phyloP scores from a whole-genome alignment of 2,329 filamentous ascomycete species.

The Colletotrichum caudatum region DNA sequence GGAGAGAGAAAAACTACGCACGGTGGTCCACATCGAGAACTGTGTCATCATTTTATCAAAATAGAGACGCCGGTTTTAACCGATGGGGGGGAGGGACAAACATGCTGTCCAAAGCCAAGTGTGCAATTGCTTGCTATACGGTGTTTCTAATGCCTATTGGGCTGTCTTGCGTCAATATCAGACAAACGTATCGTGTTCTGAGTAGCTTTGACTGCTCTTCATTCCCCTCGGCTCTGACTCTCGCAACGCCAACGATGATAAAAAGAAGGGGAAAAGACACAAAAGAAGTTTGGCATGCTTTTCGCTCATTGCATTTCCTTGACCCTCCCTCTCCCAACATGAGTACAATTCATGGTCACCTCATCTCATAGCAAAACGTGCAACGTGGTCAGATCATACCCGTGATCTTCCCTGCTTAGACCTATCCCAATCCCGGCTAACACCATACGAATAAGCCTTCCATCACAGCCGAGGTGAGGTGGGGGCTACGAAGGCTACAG shows the following conservation, averaged over 20 bases:
- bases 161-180: not conserved
- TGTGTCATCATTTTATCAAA: not conserved
- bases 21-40: not conserved
- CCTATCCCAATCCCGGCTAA: not conserved
- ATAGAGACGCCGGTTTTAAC: not conserved
- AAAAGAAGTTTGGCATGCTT: not conserved
- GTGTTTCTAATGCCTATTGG: conserved; percentile 13
- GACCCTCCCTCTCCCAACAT: not conserved
- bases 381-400: conserved; percentile 12
- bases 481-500: not conserved
- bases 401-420: not conserved
- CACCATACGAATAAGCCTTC: not conserved
- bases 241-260: not conserved
- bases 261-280: not conserved
- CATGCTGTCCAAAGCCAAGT: not conserved
- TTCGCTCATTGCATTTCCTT: not conserved
- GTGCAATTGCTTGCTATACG: conserved; percentile 39
- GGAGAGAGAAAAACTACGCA: not conserved
- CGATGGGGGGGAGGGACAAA: too few relatives aligned
- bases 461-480: not conserved
- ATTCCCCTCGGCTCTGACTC: not conserved
- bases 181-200: not conserved
- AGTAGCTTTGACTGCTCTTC: not conserved
- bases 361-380: conserved; percentile 26
- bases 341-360: conserved; percentile 12